Evolutionary conservation across 768 basidiomycete genomes (phyloP), one percentile per base, ranked within the genome.

Genomic region (Termitomyces sp.): DNA sequence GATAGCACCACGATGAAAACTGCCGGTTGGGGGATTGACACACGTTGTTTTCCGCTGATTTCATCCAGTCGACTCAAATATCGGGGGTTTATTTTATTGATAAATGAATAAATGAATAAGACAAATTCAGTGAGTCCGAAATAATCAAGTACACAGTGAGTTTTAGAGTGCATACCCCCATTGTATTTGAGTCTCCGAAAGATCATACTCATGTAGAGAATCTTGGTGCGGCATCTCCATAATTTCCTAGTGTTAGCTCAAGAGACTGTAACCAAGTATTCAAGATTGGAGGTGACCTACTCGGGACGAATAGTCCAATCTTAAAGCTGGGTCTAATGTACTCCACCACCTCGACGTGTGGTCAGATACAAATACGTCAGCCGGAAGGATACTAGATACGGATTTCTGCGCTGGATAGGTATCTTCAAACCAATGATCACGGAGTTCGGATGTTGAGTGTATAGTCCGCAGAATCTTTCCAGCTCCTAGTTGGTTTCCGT

Each of bases 131-230:
- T 20, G 26, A 42, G 50, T 51, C 14, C 24, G 9, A 26, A 3
- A 37, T 27, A 36, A 2, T 27, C 18, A 6, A 37, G 24, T 50
- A 26, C 3, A n/a, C 16, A 26, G 52, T 53, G 22, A 29, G 10
- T 27, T n/a, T 56, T 65, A 80, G 44, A 79, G 63, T 22, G 78
- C 77, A 61, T 78, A 76, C 53, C 76, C 76, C 76, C 75, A 79
- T 55, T 77, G 69, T 57, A 78, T 66, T 43, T 65, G 63, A 16
- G 56, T 47, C 27, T 72, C 68, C 9, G 63, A 47, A 27, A 18
- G 32, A 18, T 4, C 8, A 34, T 55, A 43, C 29, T 49, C 42
- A 22, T 55, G 48, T 4, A 37, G 49, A 37, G 18, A 27, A 44
- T 50, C 27, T 41, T 41, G 39, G 39, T n/a, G 39, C 46, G 9